phyloP scores from a whole-genome alignment of 805 yeast genomes.

The Priceomyces carsonii region DNA sequence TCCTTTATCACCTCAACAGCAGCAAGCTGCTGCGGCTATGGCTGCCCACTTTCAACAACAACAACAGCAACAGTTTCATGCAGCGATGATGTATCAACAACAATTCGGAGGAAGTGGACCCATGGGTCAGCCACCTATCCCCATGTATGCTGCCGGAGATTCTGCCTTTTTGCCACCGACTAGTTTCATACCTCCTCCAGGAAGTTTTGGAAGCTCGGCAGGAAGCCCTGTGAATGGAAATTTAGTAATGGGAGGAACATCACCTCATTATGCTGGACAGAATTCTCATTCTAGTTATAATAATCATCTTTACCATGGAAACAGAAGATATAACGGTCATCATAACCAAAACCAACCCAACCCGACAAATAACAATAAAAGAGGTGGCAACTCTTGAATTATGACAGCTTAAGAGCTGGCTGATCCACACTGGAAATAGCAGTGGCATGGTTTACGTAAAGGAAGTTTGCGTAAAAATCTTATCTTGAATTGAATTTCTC shows the following conservation, averaged over 20 bases:
- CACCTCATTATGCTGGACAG: slow-evolving; percentile 8
- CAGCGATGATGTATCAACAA: slow-evolving; percentile 41
- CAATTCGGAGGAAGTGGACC: slow-evolving; percentile 29
- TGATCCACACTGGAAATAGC: too few relatives aligned
- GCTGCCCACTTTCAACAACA: slow-evolving; percentile 39
- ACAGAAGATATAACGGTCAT: slow-evolving; percentile 15
- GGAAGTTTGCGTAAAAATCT: too few relatives aligned
- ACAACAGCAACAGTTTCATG: slow-evolving; percentile 34
- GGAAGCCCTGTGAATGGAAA: slow-evolving; percentile 32
- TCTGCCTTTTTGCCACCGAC: slow-evolving; percentile 35
- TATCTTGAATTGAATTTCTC: too few relatives aligned
- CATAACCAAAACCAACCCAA: slow-evolving; percentile 9
- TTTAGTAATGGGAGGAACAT: slow-evolving; percentile 19
- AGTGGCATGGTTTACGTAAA: too few relatives aligned
- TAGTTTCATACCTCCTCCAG: slow-evolving; percentile 35
- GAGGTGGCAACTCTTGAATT: slow-evolving; percentile 10
- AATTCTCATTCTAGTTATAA: slow-evolving; percentile 10
- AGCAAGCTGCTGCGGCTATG: slow-evolving; percentile 25
- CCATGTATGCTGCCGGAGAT: slow-evolving; percentile 34
- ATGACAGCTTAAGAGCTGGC: neutral
- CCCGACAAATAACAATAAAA: slow-evolving; percentile 10
- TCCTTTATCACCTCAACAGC: slow-evolving; percentile 33
- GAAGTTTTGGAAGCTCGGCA: slow-evolving; percentile 23
- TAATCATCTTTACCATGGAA: slow-evolving; percentile 13
- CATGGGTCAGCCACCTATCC: slow-evolving; percentile 35